Conservation (phyloP, 768 basidiomycete species). For the Solioccasus polychromus region DNA sequence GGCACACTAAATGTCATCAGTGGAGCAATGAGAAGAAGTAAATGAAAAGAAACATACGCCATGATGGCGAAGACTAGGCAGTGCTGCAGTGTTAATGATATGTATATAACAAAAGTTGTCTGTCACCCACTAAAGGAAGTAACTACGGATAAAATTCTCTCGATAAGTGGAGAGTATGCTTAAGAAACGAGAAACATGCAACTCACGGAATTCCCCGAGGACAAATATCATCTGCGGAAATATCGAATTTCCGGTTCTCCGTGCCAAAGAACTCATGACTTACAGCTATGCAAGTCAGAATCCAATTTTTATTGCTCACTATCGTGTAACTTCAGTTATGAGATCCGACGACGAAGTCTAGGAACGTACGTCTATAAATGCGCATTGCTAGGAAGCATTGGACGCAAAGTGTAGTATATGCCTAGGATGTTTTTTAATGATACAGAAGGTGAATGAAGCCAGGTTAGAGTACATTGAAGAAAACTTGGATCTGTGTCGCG, state of each 20-base stretch:
- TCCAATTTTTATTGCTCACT: conserved; percentile 46
- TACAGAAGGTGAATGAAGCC: background rate
- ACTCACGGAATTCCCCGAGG: conserved; percentile 37
- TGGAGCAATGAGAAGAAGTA: background rate
- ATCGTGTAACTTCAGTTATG: conserved; percentile 14
- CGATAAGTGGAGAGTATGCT: background rate
- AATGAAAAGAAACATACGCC: conserved; percentile 27
- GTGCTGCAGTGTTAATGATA: background rate
- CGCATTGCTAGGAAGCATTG: conserved; percentile 53
- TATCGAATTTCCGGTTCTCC: background rate
- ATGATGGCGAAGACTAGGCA: conserved; percentile 33
- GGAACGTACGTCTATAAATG: conserved; percentile 42
- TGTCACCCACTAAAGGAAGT: conserved; percentile 31
- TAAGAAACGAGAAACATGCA: too few relatives aligned
- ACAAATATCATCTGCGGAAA: conserved; percentile 29
- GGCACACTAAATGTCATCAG: conserved; percentile 34
- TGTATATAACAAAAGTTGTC: too few relatives aligned
- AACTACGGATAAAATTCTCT: conserved; percentile 11
- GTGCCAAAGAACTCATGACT: background rate
- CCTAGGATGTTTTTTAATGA: conserved; percentile 2
- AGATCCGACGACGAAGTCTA: background rate
- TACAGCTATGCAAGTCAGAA: conserved; percentile 32
- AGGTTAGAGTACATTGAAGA: conserved; percentile 41
- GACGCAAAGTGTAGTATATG: conserved; percentile 47
- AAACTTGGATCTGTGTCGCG: conserved; percentile 40